These are phyloP conservation scores for Metschnikowia sp. DNA, from an alignment of 805 yeast species.

Conservation along the genomic window DNA sequence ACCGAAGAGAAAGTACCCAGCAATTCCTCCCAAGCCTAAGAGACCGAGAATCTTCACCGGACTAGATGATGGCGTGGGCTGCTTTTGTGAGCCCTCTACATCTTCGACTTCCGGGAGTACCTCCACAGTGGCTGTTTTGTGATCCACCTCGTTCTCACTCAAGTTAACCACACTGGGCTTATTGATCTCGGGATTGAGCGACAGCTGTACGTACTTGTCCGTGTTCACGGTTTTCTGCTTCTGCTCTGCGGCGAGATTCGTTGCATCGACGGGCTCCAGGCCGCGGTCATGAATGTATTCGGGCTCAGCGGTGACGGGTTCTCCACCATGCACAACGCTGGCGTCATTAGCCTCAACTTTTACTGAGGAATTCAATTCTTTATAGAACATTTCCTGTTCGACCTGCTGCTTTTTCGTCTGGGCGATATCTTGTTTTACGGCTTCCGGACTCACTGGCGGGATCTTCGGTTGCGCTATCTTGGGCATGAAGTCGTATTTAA, in stretches of 20 bases:
- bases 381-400: constrained; percentile 34
- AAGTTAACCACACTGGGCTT: constrained; percentile 33
- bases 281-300: constrained; percentile 39
- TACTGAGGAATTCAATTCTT: constrained; percentile 32
- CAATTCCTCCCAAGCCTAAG: constrained; percentile 19
- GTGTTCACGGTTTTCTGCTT: constrained; percentile 33
- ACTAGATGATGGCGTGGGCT: constrained; percentile 2
- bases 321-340: constrained; percentile 42
- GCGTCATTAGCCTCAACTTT: constrained; percentile 46
- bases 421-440: constrained; percentile 48
- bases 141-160: constrained; percentile 35
- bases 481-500: constrained; percentile 45
- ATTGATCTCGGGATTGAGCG: constrained; percentile 41
- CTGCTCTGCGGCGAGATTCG: constrained; percentile 12
- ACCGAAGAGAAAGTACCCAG: constrained; percentile 16
- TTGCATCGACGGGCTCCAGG: constrained; percentile 33
- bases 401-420: constrained; percentile 37
- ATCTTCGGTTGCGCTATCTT: constrained; percentile 38
- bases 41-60: constrained; percentile 13
- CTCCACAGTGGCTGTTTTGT: constrained; percentile 30
- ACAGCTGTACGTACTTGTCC: constrained; percentile 39
- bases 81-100: constrained; percentile 7
- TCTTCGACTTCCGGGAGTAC: constrained; percentile 36
- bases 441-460: constrained; percentile 46
- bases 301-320: constrained; percentile 34